Percentiles rank a stretch among this genome's conserved stretches.
Conservation (phyloP, 1,284 basidiomycete species). For the Coriolopsis trogii region DNA sequence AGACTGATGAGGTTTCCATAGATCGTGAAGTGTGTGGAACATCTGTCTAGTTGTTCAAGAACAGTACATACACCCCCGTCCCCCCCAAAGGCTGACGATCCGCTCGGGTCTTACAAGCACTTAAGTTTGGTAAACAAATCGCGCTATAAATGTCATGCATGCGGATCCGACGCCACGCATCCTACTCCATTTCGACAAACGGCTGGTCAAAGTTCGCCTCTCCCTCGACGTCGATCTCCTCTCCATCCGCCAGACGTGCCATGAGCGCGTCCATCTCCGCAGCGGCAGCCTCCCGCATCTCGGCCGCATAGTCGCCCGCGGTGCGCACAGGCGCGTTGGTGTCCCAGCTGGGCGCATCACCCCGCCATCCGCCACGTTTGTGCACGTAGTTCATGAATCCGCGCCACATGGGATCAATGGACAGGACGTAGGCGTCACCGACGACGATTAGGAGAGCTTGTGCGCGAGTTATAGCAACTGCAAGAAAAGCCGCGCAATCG, state of each 20-base stretch:
- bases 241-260: slow-evolving; percentile 46
- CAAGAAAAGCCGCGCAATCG: background rate
- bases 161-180: too few relatives aligned
- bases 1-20: too few relatives aligned
- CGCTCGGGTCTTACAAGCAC: too few relatives aligned
- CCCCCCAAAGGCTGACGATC: too few relatives aligned
- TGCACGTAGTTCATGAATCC: slow-evolving; percentile 55
- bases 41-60: too few relatives aligned
- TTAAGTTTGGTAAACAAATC: too few relatives aligned
- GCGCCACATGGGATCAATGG: slow-evolving; percentile 53
- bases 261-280: slow-evolving; percentile 58
- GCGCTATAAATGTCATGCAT: too few relatives aligned
- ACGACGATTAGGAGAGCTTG: slow-evolving; percentile 60
- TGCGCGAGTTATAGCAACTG: slow-evolving; percentile 48
- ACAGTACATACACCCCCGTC: too few relatives aligned
- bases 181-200: slow-evolving; percentile 15
- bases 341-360: slow-evolving; percentile 54
- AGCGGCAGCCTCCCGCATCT: slow-evolving; percentile 35
- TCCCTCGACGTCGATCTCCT: slow-evolving; percentile 32
- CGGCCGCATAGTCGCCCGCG: slow-evolving; percentile 33
- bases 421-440: slow-evolving; percentile 56
- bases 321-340: slow-evolving; percentile 35
- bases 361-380: slow-evolving; percentile 48
- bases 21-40: too few relatives aligned
- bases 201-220: slow-evolving; percentile 24